Base-by-base conservation (phyloP, 2,329 filamentous ascomycete species). In the Esteya vermicola region DNA sequence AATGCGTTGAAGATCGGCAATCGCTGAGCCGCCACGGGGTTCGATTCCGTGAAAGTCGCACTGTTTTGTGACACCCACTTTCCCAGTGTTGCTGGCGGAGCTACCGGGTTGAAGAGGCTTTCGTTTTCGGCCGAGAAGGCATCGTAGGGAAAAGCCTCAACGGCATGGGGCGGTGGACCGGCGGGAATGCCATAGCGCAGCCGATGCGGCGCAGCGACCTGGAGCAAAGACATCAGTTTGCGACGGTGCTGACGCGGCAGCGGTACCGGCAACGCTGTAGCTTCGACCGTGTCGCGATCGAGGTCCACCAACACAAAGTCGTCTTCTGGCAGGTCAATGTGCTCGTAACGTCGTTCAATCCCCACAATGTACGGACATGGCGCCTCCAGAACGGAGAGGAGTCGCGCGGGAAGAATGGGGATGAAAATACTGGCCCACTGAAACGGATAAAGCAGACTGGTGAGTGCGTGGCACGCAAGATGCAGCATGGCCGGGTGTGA, bases 351-450 rank as follows among this genome's bases (percentile, higher is more conserved):
- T 48, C 88, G 75, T 61, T 98, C 91, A 43, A 98, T 85, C 36
- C 91, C 91, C 33, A 96, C 85, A 48, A 98, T 94, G 52, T 96
- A 98, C 1, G 91, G 91, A 51, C 91, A 96, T 3, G 89, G 89
- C 1, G 89, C 89, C 51, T 96, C 91, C 16, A 98, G 70, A 3
- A 86, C 89, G 39, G 91, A 88, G 9, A 98, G 70, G 19, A 98
- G 66, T 27, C 89, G 77, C 9, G 85, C 84, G 6, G 89, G 89
- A 9, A 98, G 70, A 26, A 96, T 72, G 3, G 89, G 89, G 47
- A 96, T 95, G 55, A 94, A 86, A 36, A 96, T 85, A 50, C 88
- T 93, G 4, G 84, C 76, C 89, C 91, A 96, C 47, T 85, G 82
- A 39, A 96, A 65, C 8, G 88, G 89, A 56, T 94, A 98, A 18